Conservation (phyloP, 495 filamentous ascomycete genomes). For the Penicillium verhagenii region DNA sequence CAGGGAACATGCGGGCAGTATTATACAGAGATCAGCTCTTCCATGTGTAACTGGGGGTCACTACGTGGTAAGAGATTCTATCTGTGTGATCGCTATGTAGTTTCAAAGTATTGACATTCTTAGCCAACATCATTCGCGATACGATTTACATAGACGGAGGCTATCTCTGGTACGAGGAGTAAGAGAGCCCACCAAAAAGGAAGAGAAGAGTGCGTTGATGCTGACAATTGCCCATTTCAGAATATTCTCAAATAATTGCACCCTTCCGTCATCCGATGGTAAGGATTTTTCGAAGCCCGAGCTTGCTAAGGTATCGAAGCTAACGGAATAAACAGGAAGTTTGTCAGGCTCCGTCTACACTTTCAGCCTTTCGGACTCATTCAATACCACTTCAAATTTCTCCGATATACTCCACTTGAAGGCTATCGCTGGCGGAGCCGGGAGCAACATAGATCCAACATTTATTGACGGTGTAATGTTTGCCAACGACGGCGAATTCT, state of each 20-base stretch:
- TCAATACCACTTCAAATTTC: slow-evolving; percentile 34
- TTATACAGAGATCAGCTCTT: slow-evolving; percentile 44
- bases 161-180: slow-evolving; percentile 45
- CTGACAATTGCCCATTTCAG: background rate
- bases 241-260: background rate
- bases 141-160: slow-evolving; percentile 72
- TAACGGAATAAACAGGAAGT: slow-evolving; percentile 40
- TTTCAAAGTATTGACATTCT: background rate
- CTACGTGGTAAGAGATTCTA: slow-evolving; percentile 42
- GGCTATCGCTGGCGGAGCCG: slow-evolving; percentile 42
- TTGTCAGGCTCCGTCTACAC: slow-evolving; percentile 47
- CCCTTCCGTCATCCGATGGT: background rate
- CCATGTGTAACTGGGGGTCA: slow-evolving; percentile 57
- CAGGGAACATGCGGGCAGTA: slow-evolving; percentile 12
- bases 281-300: background rate
- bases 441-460: slow-evolving; percentile 58
- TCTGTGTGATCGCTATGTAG: background rate
- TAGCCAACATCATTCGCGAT: slow-evolving; percentile 62
- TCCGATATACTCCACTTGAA: slow-evolving; percentile 17
- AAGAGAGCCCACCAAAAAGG: background rate
- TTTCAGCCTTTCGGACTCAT: slow-evolving; percentile 52
- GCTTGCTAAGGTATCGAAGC: background rate
- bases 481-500: slow-evolving; percentile 61
- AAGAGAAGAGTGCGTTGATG: background rate
- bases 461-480: slow-evolving; percentile 65